Percentiles rank a stretch among this genome's conserved stretches.
Conservation (phyloP, 2,329 filamentous ascomycete species). For the Beauveria sp. region DNA sequence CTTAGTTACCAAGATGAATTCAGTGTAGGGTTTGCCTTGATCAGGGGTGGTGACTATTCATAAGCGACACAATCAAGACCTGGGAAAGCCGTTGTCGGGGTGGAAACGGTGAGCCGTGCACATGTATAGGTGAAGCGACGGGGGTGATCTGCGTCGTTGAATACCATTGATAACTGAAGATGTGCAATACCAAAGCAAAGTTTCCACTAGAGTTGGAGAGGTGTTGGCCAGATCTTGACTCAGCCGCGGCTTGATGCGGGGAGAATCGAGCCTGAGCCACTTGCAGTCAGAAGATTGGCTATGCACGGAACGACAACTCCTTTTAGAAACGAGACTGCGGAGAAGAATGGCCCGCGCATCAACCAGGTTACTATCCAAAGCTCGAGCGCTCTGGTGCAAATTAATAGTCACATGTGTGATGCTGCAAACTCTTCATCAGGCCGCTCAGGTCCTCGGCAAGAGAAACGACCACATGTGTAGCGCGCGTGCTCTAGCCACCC, state of each 20-base stretch:
- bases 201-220: not conserved
- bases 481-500: not conserved
- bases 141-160: not conserved
- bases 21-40: not conserved
- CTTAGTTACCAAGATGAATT: not conserved
- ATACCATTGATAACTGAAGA: not conserved
- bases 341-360: not conserved
- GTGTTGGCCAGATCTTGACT: not conserved
- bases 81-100: not conserved
- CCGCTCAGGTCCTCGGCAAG: not conserved
- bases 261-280: not conserved
- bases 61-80: too few species aligned
- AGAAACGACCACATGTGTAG: not conserved
- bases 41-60: not conserved
- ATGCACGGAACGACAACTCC: not conserved
- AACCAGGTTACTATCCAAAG: not conserved
- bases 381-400: not conserved
- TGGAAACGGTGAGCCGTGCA: not conserved
- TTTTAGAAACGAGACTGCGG: not conserved
- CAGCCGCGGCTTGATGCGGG: not conserved
- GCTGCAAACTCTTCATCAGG: not conserved
- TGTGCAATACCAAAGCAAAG: not conserved
- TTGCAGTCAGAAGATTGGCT: too few species aligned
- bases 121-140: not conserved
- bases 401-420: not conserved